Evolutionary conservation across 148 eudicot genomes (phyloP), one percentile per base, ranked within the genome.

Genomic region (Simmondsia chinensis): DNA sequence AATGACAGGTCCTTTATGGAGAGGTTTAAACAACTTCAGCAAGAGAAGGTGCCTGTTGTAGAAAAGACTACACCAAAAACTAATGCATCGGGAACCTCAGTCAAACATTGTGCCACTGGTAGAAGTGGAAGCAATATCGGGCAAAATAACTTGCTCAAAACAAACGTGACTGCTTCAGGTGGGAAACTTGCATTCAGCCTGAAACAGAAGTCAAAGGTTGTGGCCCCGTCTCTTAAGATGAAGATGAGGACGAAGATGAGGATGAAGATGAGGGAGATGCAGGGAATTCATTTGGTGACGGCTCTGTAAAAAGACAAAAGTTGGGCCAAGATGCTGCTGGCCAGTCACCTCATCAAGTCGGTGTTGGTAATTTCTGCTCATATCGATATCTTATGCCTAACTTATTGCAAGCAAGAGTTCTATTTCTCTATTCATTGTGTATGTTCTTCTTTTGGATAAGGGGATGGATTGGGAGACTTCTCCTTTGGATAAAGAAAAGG

Each of bases 1-100:
- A 89, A 84, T 67, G 97, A 89, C 68, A 87, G 97, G 23, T 89
- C 97, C 26, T 89, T 84, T 58, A 75, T 89, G 99, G 99, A 86
- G 79, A 80, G 69, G 70, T 86, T 79, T 67, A 85, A 86, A 66
- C 86, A 82, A 51, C 87, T 85, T 54, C 83, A 91, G 47, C 61
- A 82, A 65, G 79, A 56, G 39, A 70, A 69, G 57, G 66, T 48
- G 43, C 56, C 58, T 32, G 45, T 54, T n/a, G 38, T 50, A 32
- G 53, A 65, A 40, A 68, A 65, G 50, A 45, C 74, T 66, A 69
- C 39, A 36, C 46, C 64, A 26, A 55, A 62, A 43, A 42, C 49
- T 22, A 57, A 44, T 56, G 47, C 41, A 38, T 46, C 64, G 9
- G 65, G 53, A 37, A 44, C 54, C 50, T 53, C 80, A 14, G 58